phyloP scores from a whole-genome alignment of 140 eudicot genomes.

The Ambrosia hybrid region DNA sequence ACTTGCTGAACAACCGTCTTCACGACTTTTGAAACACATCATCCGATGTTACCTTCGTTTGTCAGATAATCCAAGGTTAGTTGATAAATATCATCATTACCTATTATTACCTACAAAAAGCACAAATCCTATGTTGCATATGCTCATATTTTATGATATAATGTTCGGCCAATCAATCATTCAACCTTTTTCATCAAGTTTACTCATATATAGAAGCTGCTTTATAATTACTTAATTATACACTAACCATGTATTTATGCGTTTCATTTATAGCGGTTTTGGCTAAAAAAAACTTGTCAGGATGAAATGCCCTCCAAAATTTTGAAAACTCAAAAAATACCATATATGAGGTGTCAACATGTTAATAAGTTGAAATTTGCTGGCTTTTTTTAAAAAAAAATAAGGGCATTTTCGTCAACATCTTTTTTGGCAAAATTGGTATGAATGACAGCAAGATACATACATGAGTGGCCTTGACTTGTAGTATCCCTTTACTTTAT shows the following conservation, averaged over 20 bases:
- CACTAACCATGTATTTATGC: not conserved
- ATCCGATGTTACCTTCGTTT: slow-evolving; percentile 30
- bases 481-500: not conserved
- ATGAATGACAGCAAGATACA: not conserved
- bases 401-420: too few species aligned
- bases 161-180: too few species aligned
- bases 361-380: not conserved
- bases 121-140: not conserved
- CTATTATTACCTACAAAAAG: slow-evolving; percentile 1
- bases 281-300: not conserved
- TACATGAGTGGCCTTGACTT: not conserved
- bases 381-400: too few species aligned
- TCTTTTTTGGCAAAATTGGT: too few species aligned
- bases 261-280: not conserved
- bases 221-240: not conserved
- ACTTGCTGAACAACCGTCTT: slow-evolving; percentile 63
- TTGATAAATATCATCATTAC: slow-evolving; percentile 3
- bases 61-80: slow-evolving; percentile 23
- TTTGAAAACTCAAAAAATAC: not conserved
- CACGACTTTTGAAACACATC: slow-evolving; percentile 28
- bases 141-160: not conserved
- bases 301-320: not conserved
- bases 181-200: not conserved
- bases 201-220: not conserved
- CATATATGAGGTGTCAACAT: not conserved